phyloP scores from a whole-genome alignment of 2,329 filamentous ascomycete species.

The Aspergillus sojae region DNA sequence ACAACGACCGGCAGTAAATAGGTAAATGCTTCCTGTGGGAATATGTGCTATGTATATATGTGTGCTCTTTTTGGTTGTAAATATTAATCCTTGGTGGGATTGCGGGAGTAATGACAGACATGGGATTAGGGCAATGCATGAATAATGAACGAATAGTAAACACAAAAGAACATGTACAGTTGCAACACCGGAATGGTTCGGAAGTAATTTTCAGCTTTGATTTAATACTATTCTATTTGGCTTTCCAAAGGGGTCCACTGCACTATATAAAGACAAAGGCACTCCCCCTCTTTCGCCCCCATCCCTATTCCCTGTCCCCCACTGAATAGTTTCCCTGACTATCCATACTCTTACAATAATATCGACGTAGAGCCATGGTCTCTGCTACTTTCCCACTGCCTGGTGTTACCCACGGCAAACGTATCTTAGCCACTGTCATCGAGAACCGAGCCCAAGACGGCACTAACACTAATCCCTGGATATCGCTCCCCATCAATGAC shows the following conservation, averaged over 20 bases:
- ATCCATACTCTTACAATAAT: not conserved
- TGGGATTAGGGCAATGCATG: not conserved
- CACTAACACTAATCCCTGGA: slow-evolving; percentile 15
- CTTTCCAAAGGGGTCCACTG: not conserved
- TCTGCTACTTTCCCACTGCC: slow-evolving; percentile 14
- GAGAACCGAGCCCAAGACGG: slow-evolving; percentile 18
- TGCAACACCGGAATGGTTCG: not conserved
- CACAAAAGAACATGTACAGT: not conserved
- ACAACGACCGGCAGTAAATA: not conserved
- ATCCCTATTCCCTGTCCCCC: not conserved
- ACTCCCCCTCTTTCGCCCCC: not conserved
- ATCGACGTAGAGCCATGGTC: not conserved
- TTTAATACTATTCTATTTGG: not conserved
- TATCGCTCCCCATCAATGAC: slow-evolving; percentile 21
- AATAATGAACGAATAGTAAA: not conserved
- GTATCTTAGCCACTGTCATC: slow-evolving; percentile 22
- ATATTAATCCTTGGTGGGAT: not conserved
- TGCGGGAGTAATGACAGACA: not conserved
- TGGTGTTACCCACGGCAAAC: slow-evolving; percentile 12
- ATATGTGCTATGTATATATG: not conserved
- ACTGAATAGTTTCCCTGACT: not conserved
- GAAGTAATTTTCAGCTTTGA: not conserved
- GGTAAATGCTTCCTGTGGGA: too few relatives aligned
- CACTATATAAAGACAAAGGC: not conserved
- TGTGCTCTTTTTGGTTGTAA: not conserved